Percentiles rank a stretch among this genome's conserved stretches.
Evolutionary conservation across 768 basidiomycete species (phyloP).

Genomic region (Mycena filopes): DNA sequence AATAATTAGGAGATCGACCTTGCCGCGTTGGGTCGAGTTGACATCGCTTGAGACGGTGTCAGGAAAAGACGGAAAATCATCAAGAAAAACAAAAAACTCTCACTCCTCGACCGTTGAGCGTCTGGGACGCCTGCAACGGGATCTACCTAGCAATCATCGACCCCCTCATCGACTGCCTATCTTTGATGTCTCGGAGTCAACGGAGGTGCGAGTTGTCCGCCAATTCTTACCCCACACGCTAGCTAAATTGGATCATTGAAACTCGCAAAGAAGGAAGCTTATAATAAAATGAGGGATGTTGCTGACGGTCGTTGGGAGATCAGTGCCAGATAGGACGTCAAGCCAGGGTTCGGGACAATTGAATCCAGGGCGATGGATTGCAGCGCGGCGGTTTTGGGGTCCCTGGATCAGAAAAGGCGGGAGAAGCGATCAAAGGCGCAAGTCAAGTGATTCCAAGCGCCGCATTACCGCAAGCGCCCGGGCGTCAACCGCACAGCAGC

Average conservation of each 20-base stretch:
- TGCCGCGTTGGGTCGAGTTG: conserved; percentile 1
- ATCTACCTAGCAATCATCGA: neutral
- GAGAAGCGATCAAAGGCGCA: conserved; percentile 22
- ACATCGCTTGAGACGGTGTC: neutral
- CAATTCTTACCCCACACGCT: conserved; percentile 1
- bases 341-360: neutral
- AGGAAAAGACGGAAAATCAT: neutral
- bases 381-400: conserved; percentile 20
- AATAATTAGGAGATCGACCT: neutral
- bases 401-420: conserved; percentile 28
- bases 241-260: conserved; percentile 21
- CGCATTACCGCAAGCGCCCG: conserved; percentile 20
- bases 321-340: neutral
- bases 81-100: too few species aligned
- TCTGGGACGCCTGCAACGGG: neutral
- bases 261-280: neutral
- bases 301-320: conserved; percentile 10
- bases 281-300: neutral
- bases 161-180: neutral
- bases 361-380: conserved; percentile 1
- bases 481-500: conserved; percentile 20
- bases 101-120: too few species aligned
- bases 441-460: conserved; percentile 24
- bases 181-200: conserved; percentile 1
- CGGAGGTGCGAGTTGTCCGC: conserved; percentile 4